Evolutionary conservation across 108 stramenopile species (phyloP).

Genomic region (Nitzschia sp.): DNA sequence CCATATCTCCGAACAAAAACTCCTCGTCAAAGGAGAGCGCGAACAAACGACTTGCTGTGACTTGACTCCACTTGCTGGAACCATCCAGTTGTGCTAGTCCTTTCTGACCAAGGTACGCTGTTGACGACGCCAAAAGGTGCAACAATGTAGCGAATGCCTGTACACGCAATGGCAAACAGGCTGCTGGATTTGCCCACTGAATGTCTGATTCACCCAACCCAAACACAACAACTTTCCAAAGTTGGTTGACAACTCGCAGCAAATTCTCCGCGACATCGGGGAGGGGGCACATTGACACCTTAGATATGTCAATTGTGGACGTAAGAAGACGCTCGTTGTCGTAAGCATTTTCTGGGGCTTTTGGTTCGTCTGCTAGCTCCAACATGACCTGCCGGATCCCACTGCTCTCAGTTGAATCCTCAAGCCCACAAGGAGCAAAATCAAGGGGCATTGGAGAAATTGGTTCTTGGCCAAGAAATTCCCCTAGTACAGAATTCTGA

Average conservation of each 20-base stretch:
- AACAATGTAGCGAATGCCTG: slow-evolving; percentile 80
- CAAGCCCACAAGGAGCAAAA: not conserved
- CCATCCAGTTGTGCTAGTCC: slow-evolving; percentile 76
- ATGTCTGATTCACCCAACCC: slow-evolving; percentile 70
- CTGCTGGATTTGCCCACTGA: slow-evolving; percentile 79
- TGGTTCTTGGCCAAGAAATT: slow-evolving; percentile 52
- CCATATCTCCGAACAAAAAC: slow-evolving; percentile 36
- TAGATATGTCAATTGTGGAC: slow-evolving; percentile 55
- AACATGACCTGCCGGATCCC: slow-evolving; percentile 15
- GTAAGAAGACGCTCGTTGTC: slow-evolving; percentile 45
- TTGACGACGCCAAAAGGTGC: slow-evolving; percentile 60
- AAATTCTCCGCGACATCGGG: slow-evolving; percentile 55
- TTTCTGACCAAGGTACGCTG: slow-evolving; percentile 60
- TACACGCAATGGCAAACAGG: slow-evolving; percentile 66
- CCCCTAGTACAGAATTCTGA: slow-evolving; percentile 65
- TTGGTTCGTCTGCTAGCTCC: not conserved
- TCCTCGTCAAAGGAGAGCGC: slow-evolving; percentile 73
- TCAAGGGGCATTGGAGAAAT: slow-evolving; percentile 36
- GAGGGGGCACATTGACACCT: slow-evolving; percentile 59
- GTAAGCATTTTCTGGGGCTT: slow-evolving; percentile 22
- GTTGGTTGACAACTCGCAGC: slow-evolving; percentile 50
- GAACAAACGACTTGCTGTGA: slow-evolving; percentile 44
- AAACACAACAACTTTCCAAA: slow-evolving; percentile 58
- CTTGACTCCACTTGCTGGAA: slow-evolving; percentile 57
- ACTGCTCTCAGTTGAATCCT: slow-evolving; percentile 16